These are phyloP conservation scores for Suillus decipiens DNA, from an alignment of 768 basidiomycete species.

Conservation along the genomic window DNA sequence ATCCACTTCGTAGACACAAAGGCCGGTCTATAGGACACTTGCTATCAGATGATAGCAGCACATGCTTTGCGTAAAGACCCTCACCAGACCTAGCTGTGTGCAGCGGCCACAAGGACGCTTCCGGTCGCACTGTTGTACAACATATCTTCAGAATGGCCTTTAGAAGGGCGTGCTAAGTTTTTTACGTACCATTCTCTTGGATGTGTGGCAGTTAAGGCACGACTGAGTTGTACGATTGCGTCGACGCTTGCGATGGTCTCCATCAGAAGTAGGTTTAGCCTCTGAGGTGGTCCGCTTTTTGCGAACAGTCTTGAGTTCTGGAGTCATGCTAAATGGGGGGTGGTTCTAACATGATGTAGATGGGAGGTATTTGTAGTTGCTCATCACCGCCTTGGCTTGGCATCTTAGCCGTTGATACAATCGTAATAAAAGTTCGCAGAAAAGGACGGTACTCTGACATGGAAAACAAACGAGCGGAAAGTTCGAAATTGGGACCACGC, in stretches of 20 bases:
- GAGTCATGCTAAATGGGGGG: slow-evolving; percentile 25
- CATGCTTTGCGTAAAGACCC: slow-evolving; percentile 31
- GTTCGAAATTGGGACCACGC: slow-evolving; percentile 8
- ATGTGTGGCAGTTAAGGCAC: slow-evolving; percentile 72
- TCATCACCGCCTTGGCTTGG: slow-evolving; percentile 26
- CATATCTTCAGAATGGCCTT: neutral
- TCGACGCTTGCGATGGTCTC: slow-evolving; percentile 60
- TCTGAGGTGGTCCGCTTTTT: slow-evolving; percentile 32
- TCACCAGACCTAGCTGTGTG: slow-evolving; percentile 41
- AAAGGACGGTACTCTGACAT: slow-evolving; percentile 11
- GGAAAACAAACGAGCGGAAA: slow-evolving; percentile 19
- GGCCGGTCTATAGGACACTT: slow-evolving; percentile 56
- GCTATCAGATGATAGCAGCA: slow-evolving; percentile 19
- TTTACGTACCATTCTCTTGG: slow-evolving; percentile 65
- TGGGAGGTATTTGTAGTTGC: slow-evolving; percentile 30
- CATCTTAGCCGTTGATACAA: slow-evolving; percentile 15
- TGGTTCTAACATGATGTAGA: slow-evolving; percentile 7
- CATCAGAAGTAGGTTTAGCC: slow-evolving; percentile 39
- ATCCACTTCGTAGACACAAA: slow-evolving; percentile 85
- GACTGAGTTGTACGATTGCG: slow-evolving; percentile 76
- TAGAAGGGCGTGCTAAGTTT: no score
- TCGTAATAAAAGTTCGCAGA: slow-evolving; percentile 12
- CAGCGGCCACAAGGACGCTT: slow-evolving; percentile 50
- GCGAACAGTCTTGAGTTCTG: slow-evolving; percentile 25
- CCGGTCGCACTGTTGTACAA: slow-evolving; percentile 42